These are phyloP conservation scores for Scenedesmus sp. DNA, from an alignment of 163 green algal species.

Conservation along the genomic window DNA sequence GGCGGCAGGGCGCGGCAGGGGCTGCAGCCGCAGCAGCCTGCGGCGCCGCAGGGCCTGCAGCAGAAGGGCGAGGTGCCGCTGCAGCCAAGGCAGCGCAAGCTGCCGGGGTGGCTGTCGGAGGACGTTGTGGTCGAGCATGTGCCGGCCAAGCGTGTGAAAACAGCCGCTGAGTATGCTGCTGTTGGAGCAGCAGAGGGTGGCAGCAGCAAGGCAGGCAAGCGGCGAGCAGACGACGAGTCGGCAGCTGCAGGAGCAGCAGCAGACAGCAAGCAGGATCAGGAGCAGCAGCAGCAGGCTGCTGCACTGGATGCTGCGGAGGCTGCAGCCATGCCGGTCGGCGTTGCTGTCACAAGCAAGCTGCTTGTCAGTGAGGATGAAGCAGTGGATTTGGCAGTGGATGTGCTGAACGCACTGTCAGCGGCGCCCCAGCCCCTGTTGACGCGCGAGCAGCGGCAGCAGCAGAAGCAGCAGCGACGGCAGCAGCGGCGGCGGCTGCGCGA, in stretches of 20 bases:
- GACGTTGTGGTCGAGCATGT: constrained; percentile 7
- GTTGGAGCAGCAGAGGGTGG: neutral
- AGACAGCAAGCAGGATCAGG: neutral
- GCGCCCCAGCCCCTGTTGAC: neutral
- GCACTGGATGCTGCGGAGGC: constrained; percentile 1
- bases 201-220: constrained; percentile 6
- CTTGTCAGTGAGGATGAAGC: neutral
- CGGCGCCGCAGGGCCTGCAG: neutral
- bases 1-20: neutral
- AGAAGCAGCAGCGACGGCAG: constrained; percentile 28
- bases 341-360: neutral
- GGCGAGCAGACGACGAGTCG: neutral
- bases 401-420: neutral
- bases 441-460: neutral
- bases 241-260: neutral
- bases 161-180: constrained; percentile 10
- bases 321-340: neutral
- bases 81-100: constrained; percentile 45
- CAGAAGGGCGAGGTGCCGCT: neutral
- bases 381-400: neutral
- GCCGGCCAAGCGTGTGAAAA: constrained; percentile 24
- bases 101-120: constrained; percentile 36
- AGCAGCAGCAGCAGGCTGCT: neutral
- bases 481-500: neutral
- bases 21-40: constrained; percentile 10